Percentiles rank a stretch among this genome's conserved stretches.
These are phyloP conservation scores for Claviceps humidiphila DNA, from an alignment of 2,329 filamentous ascomycete genomes.

Conservation along the genomic window DNA sequence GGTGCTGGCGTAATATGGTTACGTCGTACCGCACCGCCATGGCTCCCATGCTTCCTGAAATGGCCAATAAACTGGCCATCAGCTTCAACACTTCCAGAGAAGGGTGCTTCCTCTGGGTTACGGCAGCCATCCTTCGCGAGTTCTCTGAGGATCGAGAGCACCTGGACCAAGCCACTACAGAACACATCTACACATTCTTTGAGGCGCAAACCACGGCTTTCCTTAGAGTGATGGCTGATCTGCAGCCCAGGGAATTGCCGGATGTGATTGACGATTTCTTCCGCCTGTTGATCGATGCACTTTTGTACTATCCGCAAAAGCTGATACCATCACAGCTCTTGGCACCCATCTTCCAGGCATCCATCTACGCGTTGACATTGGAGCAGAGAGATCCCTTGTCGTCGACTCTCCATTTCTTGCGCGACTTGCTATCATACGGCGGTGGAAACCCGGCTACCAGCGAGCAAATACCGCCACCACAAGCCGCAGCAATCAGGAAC, in stretches of 20 bases:
- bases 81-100: conserved; percentile 80
- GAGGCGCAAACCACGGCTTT: conserved; percentile 86
- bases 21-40: conserved; percentile 89
- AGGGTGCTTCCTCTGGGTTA: conserved; percentile 98
- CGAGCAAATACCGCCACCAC: conserved; percentile 39
- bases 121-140: conserved; percentile 84
- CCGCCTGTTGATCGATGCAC: conserved; percentile 77
- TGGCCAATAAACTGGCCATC: conserved; percentile 77
- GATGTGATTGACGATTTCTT: conserved; percentile 93
- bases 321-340: conserved; percentile 70
- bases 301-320: conserved; percentile 82
- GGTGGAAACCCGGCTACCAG: conserved; percentile 58
- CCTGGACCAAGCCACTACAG: conserved; percentile 67
- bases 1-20: conserved; percentile 94
- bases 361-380: conserved; percentile 71
- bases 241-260: conserved; percentile 61
- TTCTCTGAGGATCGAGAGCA: conserved; percentile 85
- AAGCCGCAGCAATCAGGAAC: conserved; percentile 55
- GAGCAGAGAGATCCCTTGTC: conserved; percentile 87
- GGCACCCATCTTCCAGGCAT: conserved; percentile 72
- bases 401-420: conserved; percentile 82
- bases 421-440: conserved; percentile 83
- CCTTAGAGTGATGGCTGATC: conserved; percentile 74
- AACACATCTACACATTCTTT: conserved; percentile 87
- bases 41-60: conserved; percentile 65